Evolutionary conservation across 306 rosid genomes (phyloP), one percentile per base, ranked within the genome.

Genomic region (Bauhinia variegata): DNA sequence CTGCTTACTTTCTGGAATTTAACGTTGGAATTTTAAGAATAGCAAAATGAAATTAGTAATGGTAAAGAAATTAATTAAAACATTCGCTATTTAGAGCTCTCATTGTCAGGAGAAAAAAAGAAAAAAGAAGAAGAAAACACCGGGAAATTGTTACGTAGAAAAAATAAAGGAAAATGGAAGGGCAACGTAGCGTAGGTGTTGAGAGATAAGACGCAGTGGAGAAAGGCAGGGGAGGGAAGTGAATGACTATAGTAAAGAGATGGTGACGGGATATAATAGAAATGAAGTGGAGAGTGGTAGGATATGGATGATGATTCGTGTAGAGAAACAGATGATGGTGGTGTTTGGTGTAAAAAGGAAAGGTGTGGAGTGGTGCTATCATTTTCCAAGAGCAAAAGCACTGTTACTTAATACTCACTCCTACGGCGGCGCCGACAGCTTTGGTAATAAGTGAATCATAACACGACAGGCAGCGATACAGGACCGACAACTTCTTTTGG

Each of bases 391-490:
- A 8, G 6, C 5, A 50, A 74, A 65, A 4, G 7, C 59, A 79
- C 67, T 59, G 70, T 70, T 52, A 75, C 67, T 36, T 47, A 52
- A 52, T 70, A 69, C 65, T 49, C 0, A 17, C 34, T 54, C 15
- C 43, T 65, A 55, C 69, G 71, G 73, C 80, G 78, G 78, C 80
- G 75, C 77, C 60, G 75, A 77, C 83, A 77, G 56, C 80, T 54
- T 65, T 82, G 48, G 13, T 33, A 17, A 47, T 33, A 32, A 47
- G 31, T 71, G 83, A 82, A 78, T 82, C 61, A 78, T 74, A 70
- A 61, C 36, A 11, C 31, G 77, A 70, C 78, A 82, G 57, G 39
- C 47, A 42, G 28, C 53, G 14, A 36, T 60, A 31, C 54, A 52
- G 48, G 64, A 14, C 83, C 78, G 78, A 81, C 86, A 77, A 60